Evolutionary conservation across 768 basidiomycete species (phyloP).

Genomic region (Kwoniella dejecticola): DNA sequence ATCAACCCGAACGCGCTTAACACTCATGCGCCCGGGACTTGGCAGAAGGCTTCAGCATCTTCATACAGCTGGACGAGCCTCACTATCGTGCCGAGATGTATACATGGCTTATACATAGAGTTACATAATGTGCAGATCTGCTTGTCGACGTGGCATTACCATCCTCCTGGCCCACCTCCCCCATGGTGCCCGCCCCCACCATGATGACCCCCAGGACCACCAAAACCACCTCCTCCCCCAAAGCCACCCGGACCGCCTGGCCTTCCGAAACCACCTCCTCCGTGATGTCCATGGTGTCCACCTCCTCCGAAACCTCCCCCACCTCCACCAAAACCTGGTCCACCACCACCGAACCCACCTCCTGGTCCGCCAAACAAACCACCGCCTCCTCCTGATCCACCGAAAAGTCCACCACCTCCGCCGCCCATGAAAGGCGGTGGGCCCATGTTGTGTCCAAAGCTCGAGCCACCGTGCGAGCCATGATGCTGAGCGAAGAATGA

Average conservation of each 20-base stretch:
- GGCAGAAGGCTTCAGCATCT: too few species aligned
- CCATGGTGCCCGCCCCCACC: background rate
- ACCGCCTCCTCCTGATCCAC: constrained; percentile 13
- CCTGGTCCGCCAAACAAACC: constrained; percentile 22
- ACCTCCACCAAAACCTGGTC: constrained; percentile 10
- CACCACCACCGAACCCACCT: constrained; percentile 28
- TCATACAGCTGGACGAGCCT: too few species aligned
- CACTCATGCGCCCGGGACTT: too few species aligned
- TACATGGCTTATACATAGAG: too few species aligned
- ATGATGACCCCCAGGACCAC: background rate
- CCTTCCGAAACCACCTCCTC: constrained; percentile 18
- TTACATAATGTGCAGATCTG: too few species aligned
- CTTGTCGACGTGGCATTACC: too few species aligned
- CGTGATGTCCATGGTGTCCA: constrained; percentile 15
- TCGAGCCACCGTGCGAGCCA: background rate
- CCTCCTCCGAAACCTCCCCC: constrained; percentile 23
- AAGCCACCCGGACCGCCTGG: constrained; percentile 16
- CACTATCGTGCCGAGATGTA: too few species aligned
- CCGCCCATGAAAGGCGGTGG: constrained; percentile 39
- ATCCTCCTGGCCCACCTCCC: constrained; percentile 8
- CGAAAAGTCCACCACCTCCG: constrained; percentile 12
- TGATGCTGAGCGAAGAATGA: constrained; percentile 6
- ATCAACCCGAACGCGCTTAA: too few species aligned
- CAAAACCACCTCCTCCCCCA: constrained; percentile 12
- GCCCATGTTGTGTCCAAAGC: constrained; percentile 26